Conservation (phyloP, 2,329 filamentous ascomycete genomes). For the Colletotrichum tanaceti region DNA sequence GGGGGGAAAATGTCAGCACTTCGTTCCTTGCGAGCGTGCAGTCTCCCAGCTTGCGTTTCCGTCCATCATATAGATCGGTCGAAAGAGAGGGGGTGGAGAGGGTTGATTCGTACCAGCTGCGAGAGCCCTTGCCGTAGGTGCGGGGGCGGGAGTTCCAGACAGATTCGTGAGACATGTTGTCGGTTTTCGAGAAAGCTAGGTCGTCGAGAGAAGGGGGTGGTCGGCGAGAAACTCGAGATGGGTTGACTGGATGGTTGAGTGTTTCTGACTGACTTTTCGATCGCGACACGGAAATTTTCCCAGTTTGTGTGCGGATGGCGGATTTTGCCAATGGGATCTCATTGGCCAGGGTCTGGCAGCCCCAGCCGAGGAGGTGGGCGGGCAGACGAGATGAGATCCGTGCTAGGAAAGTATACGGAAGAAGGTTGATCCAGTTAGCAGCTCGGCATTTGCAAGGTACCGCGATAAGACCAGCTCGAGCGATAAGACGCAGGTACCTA, state of each 20-base stretch:
- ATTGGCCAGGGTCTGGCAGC: conserved; percentile 37
- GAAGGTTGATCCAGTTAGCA: background rate
- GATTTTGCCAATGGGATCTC: conserved; percentile 19
- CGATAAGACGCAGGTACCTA: background rate
- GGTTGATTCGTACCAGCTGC: conserved; percentile 79
- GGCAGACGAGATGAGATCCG: background rate
- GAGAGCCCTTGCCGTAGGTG: conserved; percentile 96
- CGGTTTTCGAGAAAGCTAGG: conserved; percentile 51
- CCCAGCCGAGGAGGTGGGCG: conserved; percentile 22
- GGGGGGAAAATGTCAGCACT: conserved; percentile 47
- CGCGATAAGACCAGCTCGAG: background rate
- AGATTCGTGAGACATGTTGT: conserved; percentile 82
- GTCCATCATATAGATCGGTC: background rate
- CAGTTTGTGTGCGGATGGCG: conserved; percentile 33
- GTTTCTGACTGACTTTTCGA: conserved; percentile 17
- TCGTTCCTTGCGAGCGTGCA: conserved; percentile 7
- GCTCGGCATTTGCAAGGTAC: background rate
- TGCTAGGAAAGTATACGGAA: background rate
- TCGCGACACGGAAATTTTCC: conserved; percentile 38
- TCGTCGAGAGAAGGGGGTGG: conserved; percentile 31
- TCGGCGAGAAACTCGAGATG: conserved; percentile 37
- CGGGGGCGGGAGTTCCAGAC: conserved; percentile 99
- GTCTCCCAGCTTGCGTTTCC: background rate
- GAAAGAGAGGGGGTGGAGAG: background rate
- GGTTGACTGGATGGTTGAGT: conserved; percentile 34